A percentile compares a stretch with the other conserved stretches of the same genome.
phyloP scores from a whole-genome alignment of 2,329 filamentous ascomycete genomes.

The Fusarium domesticum region DNA sequence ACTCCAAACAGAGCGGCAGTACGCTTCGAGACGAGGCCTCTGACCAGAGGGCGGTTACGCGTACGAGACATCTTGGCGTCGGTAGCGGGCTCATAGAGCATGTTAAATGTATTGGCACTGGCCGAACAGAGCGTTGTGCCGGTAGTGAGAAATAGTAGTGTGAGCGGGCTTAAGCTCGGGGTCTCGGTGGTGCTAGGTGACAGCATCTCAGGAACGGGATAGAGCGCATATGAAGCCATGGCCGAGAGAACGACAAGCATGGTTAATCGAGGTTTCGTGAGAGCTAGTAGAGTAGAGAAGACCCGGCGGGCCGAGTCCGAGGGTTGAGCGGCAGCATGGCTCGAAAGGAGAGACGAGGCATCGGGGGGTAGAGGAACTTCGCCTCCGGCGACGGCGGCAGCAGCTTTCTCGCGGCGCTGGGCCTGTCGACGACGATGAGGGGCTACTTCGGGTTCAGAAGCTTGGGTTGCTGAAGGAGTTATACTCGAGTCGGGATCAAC shows the following conservation, averaged over 20 bases:
- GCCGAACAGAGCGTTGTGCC: constrained; percentile 88
- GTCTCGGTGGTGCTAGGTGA: constrained; percentile 61
- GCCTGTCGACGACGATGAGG: constrained; percentile 38
- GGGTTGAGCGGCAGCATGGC: constrained; percentile 49
- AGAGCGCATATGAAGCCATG: constrained; percentile 87
- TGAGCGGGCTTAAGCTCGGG: constrained; percentile 85
- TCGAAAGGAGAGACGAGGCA: constrained; percentile 56
- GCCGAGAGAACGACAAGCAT: constrained; percentile 88
- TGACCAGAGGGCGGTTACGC: constrained; percentile 81
- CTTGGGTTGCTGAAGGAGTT: constrained; percentile 16
- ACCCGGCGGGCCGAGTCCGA: constrained; percentile 58
- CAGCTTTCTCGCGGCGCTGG: constrained; percentile 24
- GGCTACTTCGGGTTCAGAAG: constrained; percentile 22
- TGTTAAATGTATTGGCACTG: constrained; percentile 91
- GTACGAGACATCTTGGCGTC: constrained; percentile 95
- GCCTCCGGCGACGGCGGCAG: constrained; percentile 12
- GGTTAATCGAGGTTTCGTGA: constrained; percentile 92
- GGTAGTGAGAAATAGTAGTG: constrained; percentile 84
- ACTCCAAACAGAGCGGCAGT: constrained; percentile 76
- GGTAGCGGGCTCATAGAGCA: constrained; percentile 89
- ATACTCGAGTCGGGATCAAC: constrained; percentile 14
- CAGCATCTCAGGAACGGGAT: constrained; percentile 85
- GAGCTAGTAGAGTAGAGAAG: constrained; percentile 77
- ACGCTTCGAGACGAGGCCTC: constrained; percentile 69
- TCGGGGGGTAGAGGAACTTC: constrained; percentile 41